Evolutionary conservation across 1,284 basidiomycete genomes (phyloP), one percentile per base, ranked within the genome.

Genomic region (Fomitiporia mediterranea): DNA sequence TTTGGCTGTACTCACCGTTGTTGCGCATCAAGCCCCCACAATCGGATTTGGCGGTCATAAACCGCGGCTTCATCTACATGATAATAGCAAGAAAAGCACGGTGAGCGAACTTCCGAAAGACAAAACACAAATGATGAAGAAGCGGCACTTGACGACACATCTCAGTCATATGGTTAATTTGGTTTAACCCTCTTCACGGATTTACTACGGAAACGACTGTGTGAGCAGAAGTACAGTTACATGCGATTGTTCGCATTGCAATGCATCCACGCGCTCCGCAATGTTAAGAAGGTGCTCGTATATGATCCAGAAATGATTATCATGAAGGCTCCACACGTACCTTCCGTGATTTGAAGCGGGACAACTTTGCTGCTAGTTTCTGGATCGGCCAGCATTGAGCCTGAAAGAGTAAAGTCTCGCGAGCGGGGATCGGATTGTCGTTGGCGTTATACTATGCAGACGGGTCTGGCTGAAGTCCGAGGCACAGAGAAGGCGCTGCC

Each of bases 21-120:
- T 70, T 99, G 96, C 27, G 97, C 96, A 70, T 98, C 96, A 28
- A 98, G 81, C 43, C 97, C 96, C 96, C 96, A 99, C 59, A 98
- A 75, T 27, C 97, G 84, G 74, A 99, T 98, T 73, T 98, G 96
- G 38, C 96, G 86, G 72, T 98, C 96, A 70, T 99, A 98, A 28
- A 98, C 73, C 4, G 88, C 88, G 15, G 88, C 91, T 68, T 93
- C 89, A 70, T 89, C 89, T 86, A 61, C 55, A 39, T 39, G 38
- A 53, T 37, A 49, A 38, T 23, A 39, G 27, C 30, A 48, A 34
- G 30, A 46, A 38, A 40, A 49, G 17, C 23, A 19, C 21, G 27
- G 13, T 49, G 13, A 55, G 55, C 17, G 43, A 21, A 19, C 11
- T 19, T 28, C 34, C 21, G n/a, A 32, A 58, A 40, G 50, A 51